Evolutionary conservation across 2,329 filamentous ascomycete genomes (phyloP).

Genomic region (Cytospora piceae): DNA sequence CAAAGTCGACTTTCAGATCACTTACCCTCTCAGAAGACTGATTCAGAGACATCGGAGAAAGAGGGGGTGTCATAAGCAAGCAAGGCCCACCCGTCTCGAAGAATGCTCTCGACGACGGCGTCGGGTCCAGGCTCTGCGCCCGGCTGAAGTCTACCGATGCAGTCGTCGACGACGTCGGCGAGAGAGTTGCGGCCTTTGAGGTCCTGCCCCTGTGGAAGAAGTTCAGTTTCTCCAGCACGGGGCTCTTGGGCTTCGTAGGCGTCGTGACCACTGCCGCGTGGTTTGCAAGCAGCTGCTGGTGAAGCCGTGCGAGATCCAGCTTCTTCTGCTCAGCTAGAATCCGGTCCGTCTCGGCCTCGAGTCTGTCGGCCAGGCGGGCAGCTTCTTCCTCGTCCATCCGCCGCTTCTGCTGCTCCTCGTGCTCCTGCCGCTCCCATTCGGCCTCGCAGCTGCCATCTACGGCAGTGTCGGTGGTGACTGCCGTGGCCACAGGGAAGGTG

Average conservation of each 20-base stretch:
- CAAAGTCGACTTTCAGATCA: conserved; percentile 31
- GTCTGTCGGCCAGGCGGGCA: conserved; percentile 43
- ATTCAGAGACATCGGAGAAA: conserved; percentile 74
- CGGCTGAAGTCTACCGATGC: conserved; percentile 42
- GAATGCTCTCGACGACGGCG: conserved; percentile 25
- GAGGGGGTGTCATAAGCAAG: conserved; percentile 20
- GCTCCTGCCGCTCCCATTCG: conserved; percentile 15
- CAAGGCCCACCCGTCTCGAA: conserved; percentile 22
- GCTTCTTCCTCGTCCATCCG: conserved; percentile 34
- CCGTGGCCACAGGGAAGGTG: conserved; percentile 26
- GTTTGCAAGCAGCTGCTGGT: conserved; percentile 46
- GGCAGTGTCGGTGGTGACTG: conserved; percentile 28
- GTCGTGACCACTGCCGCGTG: conserved; percentile 33
- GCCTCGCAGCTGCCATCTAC: conserved; percentile 6
- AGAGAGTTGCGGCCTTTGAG: conserved; percentile 42
- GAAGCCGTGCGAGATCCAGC: conserved; percentile 51
- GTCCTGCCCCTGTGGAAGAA: conserved; percentile 49
- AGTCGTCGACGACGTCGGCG: conserved; percentile 38
- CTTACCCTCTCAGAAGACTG: conserved; percentile 78
- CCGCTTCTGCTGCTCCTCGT: conserved; percentile 18
- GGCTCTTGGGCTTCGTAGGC: conserved; percentile 41
- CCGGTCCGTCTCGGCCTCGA: conserved; percentile 53
- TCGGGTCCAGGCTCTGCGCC: conserved; percentile 40
- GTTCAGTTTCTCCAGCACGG: conserved; percentile 53
- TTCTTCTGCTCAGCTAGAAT: conserved; percentile 55